phyloP scores from a whole-genome alignment of 805 yeast species.

The Zygoascus bituminiphila region DNA sequence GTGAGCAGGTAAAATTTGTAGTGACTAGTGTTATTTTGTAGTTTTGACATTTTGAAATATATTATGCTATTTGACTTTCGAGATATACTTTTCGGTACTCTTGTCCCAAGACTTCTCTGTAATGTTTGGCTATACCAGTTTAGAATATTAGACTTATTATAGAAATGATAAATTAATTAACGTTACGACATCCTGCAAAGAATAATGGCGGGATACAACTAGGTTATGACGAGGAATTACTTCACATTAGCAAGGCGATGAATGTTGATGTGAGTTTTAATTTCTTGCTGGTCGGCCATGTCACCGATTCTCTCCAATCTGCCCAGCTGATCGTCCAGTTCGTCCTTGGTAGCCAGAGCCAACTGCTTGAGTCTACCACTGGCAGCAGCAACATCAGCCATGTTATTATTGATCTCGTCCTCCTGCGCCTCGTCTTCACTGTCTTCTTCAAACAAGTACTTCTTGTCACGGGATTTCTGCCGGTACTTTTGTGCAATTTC shows the following conservation, averaged over 20 bases:
- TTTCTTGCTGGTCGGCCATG: conserved; percentile 76
- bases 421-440: conserved; percentile 91
- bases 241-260: conserved; percentile 44
- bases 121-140: no score
- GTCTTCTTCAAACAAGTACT: conserved; percentile 81
- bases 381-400: conserved; percentile 66
- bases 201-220: no score
- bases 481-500: conserved; percentile 27
- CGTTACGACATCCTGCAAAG: no score
- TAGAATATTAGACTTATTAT: background rate
- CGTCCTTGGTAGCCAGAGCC: conserved; percentile 67
- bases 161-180: no score
- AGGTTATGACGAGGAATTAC: conserved; percentile 9
- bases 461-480: conserved; percentile 40
- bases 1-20: no score
- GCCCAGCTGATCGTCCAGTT: conserved; percentile 68
- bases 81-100: no score
- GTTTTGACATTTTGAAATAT: background rate
- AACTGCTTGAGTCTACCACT: conserved; percentile 63
- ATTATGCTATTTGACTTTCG: background rate
- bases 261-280: conserved; percentile 71
- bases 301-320: conserved; percentile 72
- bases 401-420: conserved; percentile 71
- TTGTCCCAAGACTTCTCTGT: no score
- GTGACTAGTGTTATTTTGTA: no score